Evolutionary conservation across 148 eudicot species (phyloP).

Genomic region (Fagopyrum tataricum): DNA sequence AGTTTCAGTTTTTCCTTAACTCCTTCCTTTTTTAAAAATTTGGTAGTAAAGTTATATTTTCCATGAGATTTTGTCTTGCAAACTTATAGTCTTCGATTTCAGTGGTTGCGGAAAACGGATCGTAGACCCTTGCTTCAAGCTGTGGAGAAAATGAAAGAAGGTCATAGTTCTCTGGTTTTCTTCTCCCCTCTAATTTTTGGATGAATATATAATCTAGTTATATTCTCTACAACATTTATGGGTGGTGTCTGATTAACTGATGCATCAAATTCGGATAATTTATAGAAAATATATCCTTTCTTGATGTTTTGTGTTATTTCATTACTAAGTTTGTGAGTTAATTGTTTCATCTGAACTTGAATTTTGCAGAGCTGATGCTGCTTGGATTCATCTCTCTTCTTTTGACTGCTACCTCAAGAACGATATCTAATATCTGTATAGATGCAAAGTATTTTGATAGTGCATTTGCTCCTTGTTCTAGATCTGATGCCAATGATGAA

Average conservation of each 20-base stretch:
- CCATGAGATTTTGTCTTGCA: background rate
- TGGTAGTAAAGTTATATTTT: background rate
- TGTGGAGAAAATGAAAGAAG: constrained; percentile 98
- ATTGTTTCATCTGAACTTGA: constrained; percentile 11
- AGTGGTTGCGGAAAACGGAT: constrained; percentile 85
- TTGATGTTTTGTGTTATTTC: background rate
- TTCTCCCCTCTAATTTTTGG: background rate
- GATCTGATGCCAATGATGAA: constrained; percentile 36
- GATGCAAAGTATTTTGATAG: constrained; percentile 69
- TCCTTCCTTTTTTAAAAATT: background rate
- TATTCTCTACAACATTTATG: too few species aligned
- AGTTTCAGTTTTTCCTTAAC: constrained; percentile 20
- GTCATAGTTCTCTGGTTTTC: constrained; percentile 21
- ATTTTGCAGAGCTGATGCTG: constrained; percentile 81
- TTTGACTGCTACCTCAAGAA: constrained; percentile 81
- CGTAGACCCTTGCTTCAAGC: constrained; percentile 88
- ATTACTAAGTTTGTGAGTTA: constrained; percentile 7
- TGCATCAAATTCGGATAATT: background rate
- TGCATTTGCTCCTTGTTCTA: constrained; percentile 77
- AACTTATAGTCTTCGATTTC: constrained; percentile 9
- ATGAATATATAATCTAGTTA: too few species aligned
- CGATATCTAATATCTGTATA: constrained; percentile 77
- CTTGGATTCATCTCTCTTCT: constrained; percentile 94
- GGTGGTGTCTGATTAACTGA: too few species aligned
- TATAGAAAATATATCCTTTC: background rate